Base-by-base conservation (phyloP, 1,139 yeast genomes). In the Nakaseomyces delphensis region DNA sequence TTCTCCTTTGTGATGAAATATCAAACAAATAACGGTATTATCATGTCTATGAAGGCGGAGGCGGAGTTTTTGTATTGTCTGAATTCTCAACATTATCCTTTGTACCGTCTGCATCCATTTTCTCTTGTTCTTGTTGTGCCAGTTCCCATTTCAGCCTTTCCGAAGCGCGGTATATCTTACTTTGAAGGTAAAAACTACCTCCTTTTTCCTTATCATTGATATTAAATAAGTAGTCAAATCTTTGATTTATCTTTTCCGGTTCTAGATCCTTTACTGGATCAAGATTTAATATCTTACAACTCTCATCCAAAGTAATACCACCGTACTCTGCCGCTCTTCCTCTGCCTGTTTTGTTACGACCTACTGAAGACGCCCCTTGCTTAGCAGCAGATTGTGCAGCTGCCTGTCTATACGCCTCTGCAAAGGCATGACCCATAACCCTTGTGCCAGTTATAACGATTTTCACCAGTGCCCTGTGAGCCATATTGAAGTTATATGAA, bases 381-480 rank as follows among this genome's bases (percentile, higher is more conserved):
- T 82, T 76, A 5, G 86, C 84, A 6, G 86, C 84, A 8, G 86
- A 76, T 32, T 86, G 87, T 45, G 84, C 81, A 14, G 96, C 95
- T 1, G 98, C 97, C 66, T 91, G 97, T 57, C 82, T 83, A 71
- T 89, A 91, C 0, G 98, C 97, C 62, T 87, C 96, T n/a, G 89
- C 76, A 64, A 91, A 91, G 0, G 98, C 98, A 53, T 85, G 77
- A 42, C 97, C 97, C 60, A 91, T 87, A 36, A 91, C 97, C 50
- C 86, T 81, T 10, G 97, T 94, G 44, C 97, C 97, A 16, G 97
- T 89, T 59, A 89, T 76, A 46, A 87, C 75, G 51, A 91, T 95
- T 66, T 85, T 91, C 53, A 85, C 86, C 43, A 91, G 60, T 49
- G 91, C 74, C 69, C 96, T 78, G 64, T 89, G 96, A 50, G 98